Conservation (phyloP, 306 rosid genomes). For the Lupinus albus region DNA sequence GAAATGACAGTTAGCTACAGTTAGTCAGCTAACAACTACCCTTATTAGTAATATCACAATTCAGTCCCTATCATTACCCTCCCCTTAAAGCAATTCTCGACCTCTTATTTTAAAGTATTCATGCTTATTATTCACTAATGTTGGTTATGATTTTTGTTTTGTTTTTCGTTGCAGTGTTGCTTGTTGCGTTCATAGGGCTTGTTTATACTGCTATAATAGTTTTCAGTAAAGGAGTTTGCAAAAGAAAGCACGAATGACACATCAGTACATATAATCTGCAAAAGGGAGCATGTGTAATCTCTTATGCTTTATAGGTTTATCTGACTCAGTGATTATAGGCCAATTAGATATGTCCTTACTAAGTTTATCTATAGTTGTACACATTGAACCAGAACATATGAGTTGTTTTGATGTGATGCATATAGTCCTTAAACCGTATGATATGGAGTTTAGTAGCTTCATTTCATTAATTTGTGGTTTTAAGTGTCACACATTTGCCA, state of each 20-base stretch:
- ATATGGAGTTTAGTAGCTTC: conserved; percentile 1
- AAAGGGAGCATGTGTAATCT: conserved; percentile 38
- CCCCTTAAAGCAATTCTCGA: no score
- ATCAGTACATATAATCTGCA: conserved; percentile 13
- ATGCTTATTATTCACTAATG: conserved; percentile 17
- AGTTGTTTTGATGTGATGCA: conserved; percentile 22
- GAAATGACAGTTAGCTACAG: no score
- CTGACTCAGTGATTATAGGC: conserved; percentile 26
- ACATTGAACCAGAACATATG: background rate
- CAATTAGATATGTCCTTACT: conserved; percentile 30
- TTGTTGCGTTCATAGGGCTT: conserved; percentile 38
- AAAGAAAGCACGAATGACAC: conserved; percentile 48
- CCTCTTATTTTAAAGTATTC: conserved; percentile 7
- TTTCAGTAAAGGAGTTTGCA: conserved; percentile 31
- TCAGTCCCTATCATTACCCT: no score
- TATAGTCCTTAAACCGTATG: background rate
- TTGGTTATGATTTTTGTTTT: background rate
- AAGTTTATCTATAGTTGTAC: background rate
- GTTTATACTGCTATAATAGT: conserved; percentile 19
- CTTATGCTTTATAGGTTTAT: conserved; percentile 35
- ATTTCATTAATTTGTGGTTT: conserved; percentile 16
- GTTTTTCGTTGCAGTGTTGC: conserved; percentile 46
- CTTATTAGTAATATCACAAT: no score
- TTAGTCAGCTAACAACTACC: no score
- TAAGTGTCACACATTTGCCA: background rate